These are phyloP conservation scores for Zelonia costaricensis DNA, from an alignment of 208 protist species.

Conservation along the genomic window DNA sequence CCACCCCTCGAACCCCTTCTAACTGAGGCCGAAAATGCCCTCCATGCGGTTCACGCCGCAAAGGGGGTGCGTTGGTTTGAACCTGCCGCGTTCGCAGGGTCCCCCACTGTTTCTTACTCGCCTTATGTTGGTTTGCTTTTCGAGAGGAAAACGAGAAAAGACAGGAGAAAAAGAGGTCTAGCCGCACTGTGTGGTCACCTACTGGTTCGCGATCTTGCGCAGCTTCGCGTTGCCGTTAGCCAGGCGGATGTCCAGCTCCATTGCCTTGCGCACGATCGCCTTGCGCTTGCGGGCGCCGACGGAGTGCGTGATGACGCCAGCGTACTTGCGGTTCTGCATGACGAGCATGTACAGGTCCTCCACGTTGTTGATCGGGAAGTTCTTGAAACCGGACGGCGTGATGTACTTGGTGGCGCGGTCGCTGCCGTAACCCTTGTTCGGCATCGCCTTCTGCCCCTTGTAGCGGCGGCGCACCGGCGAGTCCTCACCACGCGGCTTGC, in stretches of 20 bases:
- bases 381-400: slow-evolving; percentile 97
- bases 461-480: slow-evolving; percentile 97
- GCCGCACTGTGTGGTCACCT: slow-evolving; percentile 19
- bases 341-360: slow-evolving; percentile 99
- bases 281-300: slow-evolving; percentile 94
- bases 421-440: slow-evolving; percentile 99
- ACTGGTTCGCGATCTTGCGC: slow-evolving; percentile 74
- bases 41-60: no score
- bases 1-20: no score
- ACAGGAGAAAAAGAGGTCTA: background rate
- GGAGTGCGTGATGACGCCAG: slow-evolving; percentile 96
- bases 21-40: no score
- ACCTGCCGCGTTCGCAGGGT: no score
- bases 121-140: background rate
- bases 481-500: slow-evolving; percentile 99
- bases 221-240: slow-evolving; percentile 96
- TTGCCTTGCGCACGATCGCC: slow-evolving; percentile 97
- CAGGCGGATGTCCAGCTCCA: slow-evolving; percentile 98
- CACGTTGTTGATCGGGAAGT: slow-evolving; percentile 95
- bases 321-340: slow-evolving; percentile 99
- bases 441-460: slow-evolving; percentile 96
- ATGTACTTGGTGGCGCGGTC: slow-evolving; percentile 97
- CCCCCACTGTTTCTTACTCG: slow-evolving; percentile 1
- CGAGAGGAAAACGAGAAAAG: slow-evolving; percentile 8
- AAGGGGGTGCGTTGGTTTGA: background rate